Percentiles rank a stretch among this genome's conserved stretches.
Conservation (phyloP, 768 basidiomycete genomes). For the Nevesoporus exiguus region DNA sequence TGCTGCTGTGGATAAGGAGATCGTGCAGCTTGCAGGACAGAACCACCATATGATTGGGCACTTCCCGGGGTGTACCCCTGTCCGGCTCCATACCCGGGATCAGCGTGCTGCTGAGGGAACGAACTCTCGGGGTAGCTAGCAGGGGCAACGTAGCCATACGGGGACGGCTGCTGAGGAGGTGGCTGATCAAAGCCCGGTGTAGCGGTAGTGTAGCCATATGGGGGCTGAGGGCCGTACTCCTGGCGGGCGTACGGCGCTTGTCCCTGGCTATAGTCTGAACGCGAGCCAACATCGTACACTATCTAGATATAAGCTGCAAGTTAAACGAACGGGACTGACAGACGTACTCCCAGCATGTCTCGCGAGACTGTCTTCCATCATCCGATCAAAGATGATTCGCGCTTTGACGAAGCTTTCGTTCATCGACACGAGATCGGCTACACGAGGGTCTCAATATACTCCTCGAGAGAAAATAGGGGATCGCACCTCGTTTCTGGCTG, state of each 20-base stretch:
- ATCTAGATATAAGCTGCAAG: constrained; percentile 6
- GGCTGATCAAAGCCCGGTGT: constrained; percentile 42
- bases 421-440: constrained; percentile 92
- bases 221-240: constrained; percentile 36
- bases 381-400: constrained; percentile 83
- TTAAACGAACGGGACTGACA: not conserved
- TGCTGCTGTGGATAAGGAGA: constrained; percentile 33
- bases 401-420: constrained; percentile 92
- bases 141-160: constrained; percentile 23
- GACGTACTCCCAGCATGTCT: constrained; percentile 61
- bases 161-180: constrained; percentile 32
- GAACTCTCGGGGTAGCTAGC: constrained; percentile 25
- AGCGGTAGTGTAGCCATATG: constrained; percentile 45
- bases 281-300: constrained; percentile 52
- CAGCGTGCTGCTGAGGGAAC: constrained; percentile 27
- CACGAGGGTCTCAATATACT: not conserved
- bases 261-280: constrained; percentile 27
- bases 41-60: constrained; percentile 22
- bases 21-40: constrained; percentile 27
- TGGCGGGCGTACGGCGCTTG: constrained; percentile 28
- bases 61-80: constrained; percentile 20
- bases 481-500: constrained; percentile 78
- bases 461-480: not conserved
- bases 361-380: constrained; percentile 90
- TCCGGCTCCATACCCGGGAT: constrained; percentile 20